Conservation (phyloP, 495 filamentous ascomycete species). For the Tetracladium marchalianum region DNA sequence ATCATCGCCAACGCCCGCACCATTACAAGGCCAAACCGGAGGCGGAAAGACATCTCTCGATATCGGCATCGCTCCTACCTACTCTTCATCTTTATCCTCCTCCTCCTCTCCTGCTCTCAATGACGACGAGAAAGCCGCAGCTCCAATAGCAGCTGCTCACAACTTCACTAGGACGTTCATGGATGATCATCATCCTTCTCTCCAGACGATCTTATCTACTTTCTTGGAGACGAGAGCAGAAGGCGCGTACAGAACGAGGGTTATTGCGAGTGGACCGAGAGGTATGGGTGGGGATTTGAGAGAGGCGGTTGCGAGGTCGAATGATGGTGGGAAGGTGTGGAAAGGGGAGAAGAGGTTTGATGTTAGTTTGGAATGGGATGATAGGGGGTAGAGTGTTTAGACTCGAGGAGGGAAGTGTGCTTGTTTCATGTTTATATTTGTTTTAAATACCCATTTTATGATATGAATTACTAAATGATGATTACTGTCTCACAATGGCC, state of each 20-base stretch:
- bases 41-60: constrained; percentile 4
- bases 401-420: constrained; percentile 8
- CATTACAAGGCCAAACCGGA: constrained; percentile 18
- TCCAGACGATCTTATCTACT: constrained; percentile 23
- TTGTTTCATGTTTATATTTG: too few relatives aligned
- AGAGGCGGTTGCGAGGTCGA: constrained; percentile 39
- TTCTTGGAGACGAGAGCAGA: constrained; percentile 26
- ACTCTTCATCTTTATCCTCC: not conserved
- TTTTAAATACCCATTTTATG: too few relatives aligned
- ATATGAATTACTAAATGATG: too few relatives aligned
- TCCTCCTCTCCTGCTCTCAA: not conserved
- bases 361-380: constrained; percentile 47
- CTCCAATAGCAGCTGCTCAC: too few relatives aligned
- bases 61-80: not conserved
- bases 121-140: too few relatives aligned
- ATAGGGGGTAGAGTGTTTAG: constrained; percentile 22
- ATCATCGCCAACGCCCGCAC: not conserved
- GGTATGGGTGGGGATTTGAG: constrained; percentile 48
- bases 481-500: too few relatives aligned
- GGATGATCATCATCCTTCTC: constrained; percentile 20
- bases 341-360: constrained; percentile 44
- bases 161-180: not conserved
- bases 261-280: constrained; percentile 54
- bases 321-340: constrained; percentile 40
- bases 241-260: constrained; percentile 37